phyloP scores from a whole-genome alignment of 331 rosid species.

The Phaseolus coccineus region DNA sequence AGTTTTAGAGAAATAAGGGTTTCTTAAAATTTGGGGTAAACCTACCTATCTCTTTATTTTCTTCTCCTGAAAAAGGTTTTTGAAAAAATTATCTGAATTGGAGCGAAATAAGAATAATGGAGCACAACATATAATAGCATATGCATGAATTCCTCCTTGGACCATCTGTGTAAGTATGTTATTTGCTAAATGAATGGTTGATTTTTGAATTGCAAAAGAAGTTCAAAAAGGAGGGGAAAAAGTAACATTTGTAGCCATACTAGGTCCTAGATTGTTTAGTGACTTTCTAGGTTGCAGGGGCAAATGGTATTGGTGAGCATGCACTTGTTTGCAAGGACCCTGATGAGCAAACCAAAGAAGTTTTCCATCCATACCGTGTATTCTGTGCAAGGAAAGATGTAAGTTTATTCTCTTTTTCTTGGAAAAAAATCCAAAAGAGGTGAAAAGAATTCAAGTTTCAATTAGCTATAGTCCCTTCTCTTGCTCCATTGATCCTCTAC shows the following conservation, averaged over 20 bases:
- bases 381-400: slow-evolving; percentile 86
- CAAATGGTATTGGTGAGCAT: slow-evolving; percentile 23
- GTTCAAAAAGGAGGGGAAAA: neutral
- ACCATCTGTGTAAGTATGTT: neutral
- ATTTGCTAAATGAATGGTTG: neutral
- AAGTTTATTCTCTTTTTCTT: slow-evolving; percentile 37
- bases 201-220: neutral
- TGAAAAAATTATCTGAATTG: neutral
- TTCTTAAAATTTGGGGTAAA: neutral
- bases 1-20: neutral
- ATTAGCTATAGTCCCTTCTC: neutral
- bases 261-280: neutral
- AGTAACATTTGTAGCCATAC: neutral
- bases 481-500: neutral
- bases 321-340: slow-evolving; percentile 49
- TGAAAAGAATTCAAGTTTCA: neutral
- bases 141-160: neutral
- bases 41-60: neutral
- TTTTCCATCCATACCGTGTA: slow-evolving; percentile 83
- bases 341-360: slow-evolving; percentile 64
- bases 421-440: neutral
- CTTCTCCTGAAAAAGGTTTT: neutral
- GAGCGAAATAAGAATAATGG: neutral
- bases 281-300: slow-evolving; percentile 33
- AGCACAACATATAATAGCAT: neutral